phyloP scores from a whole-genome alignment of 208 protist species.

The Acanthamoeba culbertsoni region DNA sequence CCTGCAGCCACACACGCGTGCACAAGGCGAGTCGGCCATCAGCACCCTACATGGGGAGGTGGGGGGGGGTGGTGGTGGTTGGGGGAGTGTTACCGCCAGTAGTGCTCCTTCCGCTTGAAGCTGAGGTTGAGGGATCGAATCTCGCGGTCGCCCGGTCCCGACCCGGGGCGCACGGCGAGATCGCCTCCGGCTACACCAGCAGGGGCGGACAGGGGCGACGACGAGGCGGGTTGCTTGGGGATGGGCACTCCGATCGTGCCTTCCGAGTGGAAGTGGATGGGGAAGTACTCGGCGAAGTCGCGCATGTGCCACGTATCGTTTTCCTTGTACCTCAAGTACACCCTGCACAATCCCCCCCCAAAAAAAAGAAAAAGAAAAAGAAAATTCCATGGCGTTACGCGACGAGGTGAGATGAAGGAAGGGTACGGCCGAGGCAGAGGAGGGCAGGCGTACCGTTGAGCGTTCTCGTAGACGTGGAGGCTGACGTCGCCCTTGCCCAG shows the following conservation, averaged over 20 bases:
- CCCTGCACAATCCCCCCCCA: not conserved
- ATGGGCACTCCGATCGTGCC: not conserved
- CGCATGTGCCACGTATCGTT: not conserved
- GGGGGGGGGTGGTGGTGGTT: too few species aligned
- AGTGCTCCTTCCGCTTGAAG: slow-evolving; percentile 1
- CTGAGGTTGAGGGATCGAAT: not conserved
- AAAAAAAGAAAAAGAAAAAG: too few species aligned
- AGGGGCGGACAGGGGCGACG: not conserved
- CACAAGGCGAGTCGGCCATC: too few species aligned
- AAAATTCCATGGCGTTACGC: too few species aligned
- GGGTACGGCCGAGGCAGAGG: too few species aligned
- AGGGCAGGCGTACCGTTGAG: not conserved
- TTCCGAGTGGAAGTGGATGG: not conserved
- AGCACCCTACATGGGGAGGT: too few species aligned
- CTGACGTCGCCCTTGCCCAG: slow-evolving; percentile 5
- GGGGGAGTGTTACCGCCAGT: not conserved
- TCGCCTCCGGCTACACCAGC: too few species aligned
- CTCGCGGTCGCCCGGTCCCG: not conserved
- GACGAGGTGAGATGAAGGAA: too few species aligned
- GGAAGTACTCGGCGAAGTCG: not conserved
- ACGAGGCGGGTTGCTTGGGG: not conserved
- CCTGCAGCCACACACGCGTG: too few species aligned
- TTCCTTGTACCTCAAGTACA: not conserved
- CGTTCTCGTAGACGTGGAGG: not conserved
- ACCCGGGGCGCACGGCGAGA: not conserved